These are phyloP conservation scores for Leishmania braziliensis DNA, from an alignment of 208 protist genomes.

Conservation along the genomic window DNA sequence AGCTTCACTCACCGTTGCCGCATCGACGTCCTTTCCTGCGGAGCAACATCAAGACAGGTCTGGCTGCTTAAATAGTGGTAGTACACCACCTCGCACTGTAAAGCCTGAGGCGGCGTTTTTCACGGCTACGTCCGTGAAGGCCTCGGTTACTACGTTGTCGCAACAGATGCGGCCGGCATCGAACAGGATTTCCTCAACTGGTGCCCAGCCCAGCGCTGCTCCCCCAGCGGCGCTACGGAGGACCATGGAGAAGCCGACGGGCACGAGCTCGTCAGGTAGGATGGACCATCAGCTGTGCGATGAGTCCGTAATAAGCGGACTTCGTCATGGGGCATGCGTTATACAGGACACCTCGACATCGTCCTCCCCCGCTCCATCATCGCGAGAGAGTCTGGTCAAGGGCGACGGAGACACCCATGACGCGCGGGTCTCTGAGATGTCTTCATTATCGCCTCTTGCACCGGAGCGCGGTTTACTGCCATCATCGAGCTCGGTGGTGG, in stretches of 20 bases:
- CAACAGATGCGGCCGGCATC: not conserved
- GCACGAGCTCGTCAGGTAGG: not conserved
- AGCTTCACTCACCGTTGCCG: not conserved
- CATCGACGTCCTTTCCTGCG: not conserved
- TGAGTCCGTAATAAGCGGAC: not conserved
- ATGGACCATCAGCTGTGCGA: not conserved
- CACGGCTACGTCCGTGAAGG: not conserved
- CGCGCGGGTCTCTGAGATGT: not conserved
- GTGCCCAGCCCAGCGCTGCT: not conserved
- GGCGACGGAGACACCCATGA: not conserved
- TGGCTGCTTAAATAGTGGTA: not conserved
- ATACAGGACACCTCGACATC: not conserved
- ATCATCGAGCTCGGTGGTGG: slow-evolving; percentile 1
- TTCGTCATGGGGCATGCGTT: not conserved
- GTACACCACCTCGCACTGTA: not conserved
- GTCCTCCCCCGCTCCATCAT: not conserved
- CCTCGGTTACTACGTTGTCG: not conserved
- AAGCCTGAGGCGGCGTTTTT: not conserved
- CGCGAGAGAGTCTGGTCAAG: not conserved
- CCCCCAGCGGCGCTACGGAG: not conserved
- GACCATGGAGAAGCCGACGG: not conserved
- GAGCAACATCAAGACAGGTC: not conserved
- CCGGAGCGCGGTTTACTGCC: not conserved
- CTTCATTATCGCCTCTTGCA: not conserved
- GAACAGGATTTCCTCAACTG: not conserved